Percentiles rank a stretch among this genome's conserved stretches.
phyloP scores from a whole-genome alignment of 2,329 filamentous ascomycete species.

The Didymella keratinophila region DNA sequence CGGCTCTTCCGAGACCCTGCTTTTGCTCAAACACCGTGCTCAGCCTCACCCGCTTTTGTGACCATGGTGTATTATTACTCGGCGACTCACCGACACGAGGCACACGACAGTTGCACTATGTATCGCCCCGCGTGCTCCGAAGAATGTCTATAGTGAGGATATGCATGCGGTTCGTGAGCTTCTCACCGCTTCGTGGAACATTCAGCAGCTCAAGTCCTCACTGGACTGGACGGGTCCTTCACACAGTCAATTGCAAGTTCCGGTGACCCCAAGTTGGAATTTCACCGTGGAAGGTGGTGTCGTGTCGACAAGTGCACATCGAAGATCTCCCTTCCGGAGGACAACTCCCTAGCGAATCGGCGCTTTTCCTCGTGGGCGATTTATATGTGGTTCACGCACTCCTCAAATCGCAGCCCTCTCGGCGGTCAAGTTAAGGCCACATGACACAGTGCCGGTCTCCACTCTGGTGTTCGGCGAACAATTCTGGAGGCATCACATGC shows the following conservation, averaged over 20 bases:
- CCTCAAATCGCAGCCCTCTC: not conserved
- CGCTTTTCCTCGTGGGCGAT: not conserved
- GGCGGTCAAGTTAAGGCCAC: not conserved
- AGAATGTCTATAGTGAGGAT: not conserved
- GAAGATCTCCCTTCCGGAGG: not conserved
- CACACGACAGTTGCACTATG: not conserved
- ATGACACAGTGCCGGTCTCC: not conserved
- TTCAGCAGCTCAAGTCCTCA: not conserved
- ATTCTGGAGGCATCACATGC: not conserved
- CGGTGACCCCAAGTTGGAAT: not conserved
- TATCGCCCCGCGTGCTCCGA: not conserved
- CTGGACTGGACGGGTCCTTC: not conserved
- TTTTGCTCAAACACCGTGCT: not conserved
- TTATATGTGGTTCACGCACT: not conserved
- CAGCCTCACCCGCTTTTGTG: constrained; percentile 5
- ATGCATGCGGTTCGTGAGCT: not conserved
- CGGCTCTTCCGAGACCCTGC: constrained; percentile 4
- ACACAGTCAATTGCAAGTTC: not conserved
- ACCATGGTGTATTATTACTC: not conserved
- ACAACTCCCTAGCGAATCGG: not conserved
- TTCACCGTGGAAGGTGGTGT: not conserved
- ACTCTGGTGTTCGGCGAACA: not conserved
- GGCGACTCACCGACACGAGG: not conserved
- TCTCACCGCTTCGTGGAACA: not conserved
- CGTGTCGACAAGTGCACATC: not conserved